Evolutionary conservation across 2,329 filamentous ascomycete species (phyloP).

Genomic region (Geosmithia flava): DNA sequence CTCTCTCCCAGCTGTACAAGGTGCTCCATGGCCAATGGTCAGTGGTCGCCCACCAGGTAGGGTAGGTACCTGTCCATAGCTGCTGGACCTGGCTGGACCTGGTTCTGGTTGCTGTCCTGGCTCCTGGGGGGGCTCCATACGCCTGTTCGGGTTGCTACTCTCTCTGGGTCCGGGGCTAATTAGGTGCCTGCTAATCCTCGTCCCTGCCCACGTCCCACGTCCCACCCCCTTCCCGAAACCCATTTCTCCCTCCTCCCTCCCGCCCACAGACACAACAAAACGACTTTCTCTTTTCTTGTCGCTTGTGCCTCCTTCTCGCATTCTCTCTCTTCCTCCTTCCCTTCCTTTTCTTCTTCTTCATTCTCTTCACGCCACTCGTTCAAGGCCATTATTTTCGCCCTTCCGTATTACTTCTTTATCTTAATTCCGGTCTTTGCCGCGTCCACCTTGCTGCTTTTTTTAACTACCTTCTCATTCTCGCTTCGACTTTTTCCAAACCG

Average conservation of each 20-base stretch:
- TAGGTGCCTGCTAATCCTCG: too few relatives aligned
- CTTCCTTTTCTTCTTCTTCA: conserved; percentile 1
- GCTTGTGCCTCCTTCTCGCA: not conserved
- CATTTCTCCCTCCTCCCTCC: conserved; percentile 3
- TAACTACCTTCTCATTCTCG: not conserved
- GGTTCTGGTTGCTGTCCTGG: not conserved
- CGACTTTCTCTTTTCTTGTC: not conserved
- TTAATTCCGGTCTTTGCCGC: conserved; percentile 3
- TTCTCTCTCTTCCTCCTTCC: conserved; percentile 1
- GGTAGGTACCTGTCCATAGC: too few relatives aligned
- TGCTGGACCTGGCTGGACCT: not conserved
- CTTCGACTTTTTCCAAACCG: not conserved
- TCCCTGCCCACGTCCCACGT: not conserved
- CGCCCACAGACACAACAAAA: not conserved
- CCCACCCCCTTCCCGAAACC: conserved; percentile 3
- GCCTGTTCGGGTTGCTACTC: not conserved
- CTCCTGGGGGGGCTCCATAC: too few relatives aligned
- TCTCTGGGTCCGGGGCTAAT: too few relatives aligned
- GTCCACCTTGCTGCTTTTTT: not conserved
- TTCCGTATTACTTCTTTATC: not conserved
- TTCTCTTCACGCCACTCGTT: conserved; percentile 8
- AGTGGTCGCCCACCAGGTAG: too few relatives aligned
- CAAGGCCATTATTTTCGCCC: conserved; percentile 2
- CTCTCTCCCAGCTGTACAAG: too few relatives aligned
- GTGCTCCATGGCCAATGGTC: too few relatives aligned